These are phyloP conservation scores for Aspergillus ellipticus DNA, from an alignment of 495 filamentous ascomycete genomes.

Conservation along the genomic window DNA sequence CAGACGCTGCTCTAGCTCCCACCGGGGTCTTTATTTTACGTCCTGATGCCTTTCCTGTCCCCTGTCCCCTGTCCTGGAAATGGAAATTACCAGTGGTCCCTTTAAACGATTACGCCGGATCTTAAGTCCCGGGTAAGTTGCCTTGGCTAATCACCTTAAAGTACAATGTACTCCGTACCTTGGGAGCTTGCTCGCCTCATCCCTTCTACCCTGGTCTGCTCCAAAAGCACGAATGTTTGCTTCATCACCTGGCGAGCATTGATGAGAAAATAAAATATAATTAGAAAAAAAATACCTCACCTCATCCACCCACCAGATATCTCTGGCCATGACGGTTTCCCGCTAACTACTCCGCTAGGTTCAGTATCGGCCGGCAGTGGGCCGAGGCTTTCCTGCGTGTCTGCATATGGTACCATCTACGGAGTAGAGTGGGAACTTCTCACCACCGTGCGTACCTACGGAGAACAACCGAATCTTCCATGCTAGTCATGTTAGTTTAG, in stretches of 20 bases:
- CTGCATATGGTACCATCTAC: slow-evolving; percentile 15
- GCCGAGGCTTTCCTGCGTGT: slow-evolving; percentile 1
- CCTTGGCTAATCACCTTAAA: background rate
- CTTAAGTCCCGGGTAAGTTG: background rate
- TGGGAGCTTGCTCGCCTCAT: background rate
- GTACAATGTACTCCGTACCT: no score
- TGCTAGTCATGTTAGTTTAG: background rate
- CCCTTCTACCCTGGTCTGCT: background rate
- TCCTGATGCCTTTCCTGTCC: no score
- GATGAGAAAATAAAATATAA: background rate
- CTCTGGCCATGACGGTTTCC: background rate
- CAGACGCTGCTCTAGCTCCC: background rate
- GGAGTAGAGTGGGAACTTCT: slow-evolving; percentile 15
- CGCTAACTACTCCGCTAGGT: slow-evolving; percentile 5
- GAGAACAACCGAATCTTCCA: background rate
- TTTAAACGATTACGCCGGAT: background rate
- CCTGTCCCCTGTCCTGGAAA: background rate
- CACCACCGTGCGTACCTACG: slow-evolving; percentile 5
- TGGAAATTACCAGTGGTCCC: background rate
- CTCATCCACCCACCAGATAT: background rate
- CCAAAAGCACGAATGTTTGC: background rate
- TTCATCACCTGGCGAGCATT: background rate
- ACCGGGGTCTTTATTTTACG: background rate
- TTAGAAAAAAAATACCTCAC: background rate
- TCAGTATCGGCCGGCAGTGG: background rate